These are phyloP conservation scores for Chaetoceros muelleri DNA, from an alignment of 108 stramenopile species.

Conservation along the genomic window DNA sequence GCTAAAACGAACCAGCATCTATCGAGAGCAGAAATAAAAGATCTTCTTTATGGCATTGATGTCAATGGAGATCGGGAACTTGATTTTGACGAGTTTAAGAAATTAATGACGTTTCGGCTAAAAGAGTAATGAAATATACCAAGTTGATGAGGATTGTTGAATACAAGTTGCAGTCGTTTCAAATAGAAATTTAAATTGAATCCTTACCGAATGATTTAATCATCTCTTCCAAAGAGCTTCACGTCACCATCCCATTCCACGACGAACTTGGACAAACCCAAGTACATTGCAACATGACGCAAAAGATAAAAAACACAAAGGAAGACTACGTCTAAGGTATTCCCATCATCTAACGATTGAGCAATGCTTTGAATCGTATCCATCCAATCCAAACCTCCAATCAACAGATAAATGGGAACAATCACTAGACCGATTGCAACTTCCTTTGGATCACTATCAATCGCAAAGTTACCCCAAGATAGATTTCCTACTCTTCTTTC, in stretches of 20 bases:
- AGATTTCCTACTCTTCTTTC: background rate
- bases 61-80: background rate
- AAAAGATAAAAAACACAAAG: constrained; percentile 33
- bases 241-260: constrained; percentile 46
- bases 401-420: constrained; percentile 37
- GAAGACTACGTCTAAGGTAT: constrained; percentile 20
- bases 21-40: background rate
- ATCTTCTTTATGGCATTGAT: background rate
- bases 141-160: too few relatives aligned
- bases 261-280: constrained; percentile 59
- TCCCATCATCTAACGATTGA: constrained; percentile 18
- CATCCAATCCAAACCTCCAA: constrained; percentile 82
- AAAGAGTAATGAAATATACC: too few relatives aligned
- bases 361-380: constrained; percentile 40
- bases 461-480: background rate
- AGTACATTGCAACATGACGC: constrained; percentile 58
- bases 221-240: background rate
- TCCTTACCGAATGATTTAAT: too few relatives aligned
- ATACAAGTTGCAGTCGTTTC: too few relatives aligned
- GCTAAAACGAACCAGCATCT: background rate
- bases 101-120: background rate
- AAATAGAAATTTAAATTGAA: too few relatives aligned
- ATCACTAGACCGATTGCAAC: constrained; percentile 34
- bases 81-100: background rate
- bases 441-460: constrained; percentile 7